Evolutionary conservation across 2,329 filamentous ascomycete genomes (phyloP).

Genomic region (Cercospora berteroae): DNA sequence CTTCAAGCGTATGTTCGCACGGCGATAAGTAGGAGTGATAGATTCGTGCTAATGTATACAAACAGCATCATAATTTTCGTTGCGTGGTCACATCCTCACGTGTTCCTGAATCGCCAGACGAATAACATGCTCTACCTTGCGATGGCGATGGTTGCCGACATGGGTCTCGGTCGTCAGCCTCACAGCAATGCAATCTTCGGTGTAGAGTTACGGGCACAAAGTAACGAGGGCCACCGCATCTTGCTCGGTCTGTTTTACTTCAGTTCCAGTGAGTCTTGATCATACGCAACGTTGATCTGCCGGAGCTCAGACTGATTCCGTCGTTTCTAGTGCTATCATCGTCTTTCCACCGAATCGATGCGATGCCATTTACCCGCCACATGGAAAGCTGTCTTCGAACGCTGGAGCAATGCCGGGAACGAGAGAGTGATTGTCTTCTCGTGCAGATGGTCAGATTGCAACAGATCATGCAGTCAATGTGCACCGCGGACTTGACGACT

Average conservation of each 20-base stretch:
- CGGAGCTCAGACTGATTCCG: neutral
- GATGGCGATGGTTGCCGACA: constrained; percentile 30
- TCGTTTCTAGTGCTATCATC: constrained; percentile 27
- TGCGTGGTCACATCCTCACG: constrained; percentile 28
- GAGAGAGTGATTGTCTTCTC: constrained; percentile 33
- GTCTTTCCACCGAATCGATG: constrained; percentile 34
- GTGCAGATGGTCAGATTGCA: constrained; percentile 34
- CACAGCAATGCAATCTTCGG: constrained; percentile 20
- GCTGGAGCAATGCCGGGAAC: constrained; percentile 29
- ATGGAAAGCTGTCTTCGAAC: constrained; percentile 26
- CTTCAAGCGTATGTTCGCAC: constrained; percentile 24
- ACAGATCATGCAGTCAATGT: constrained; percentile 30
- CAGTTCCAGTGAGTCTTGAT: neutral
- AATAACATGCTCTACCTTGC: constrained; percentile 34
- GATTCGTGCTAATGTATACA: constrained; percentile 25
- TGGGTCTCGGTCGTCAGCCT: constrained; percentile 31
- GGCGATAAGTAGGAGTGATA: neutral
- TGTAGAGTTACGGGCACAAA: constrained; percentile 7
- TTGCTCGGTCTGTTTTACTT: constrained; percentile 32
- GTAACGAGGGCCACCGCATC: constrained; percentile 30
- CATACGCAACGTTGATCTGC: neutral
- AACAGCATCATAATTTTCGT: constrained; percentile 16
- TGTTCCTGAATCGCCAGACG: constrained; percentile 33
- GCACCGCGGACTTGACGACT: constrained; percentile 24
- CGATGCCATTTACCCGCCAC: constrained; percentile 30